These are phyloP conservation scores for Pythium vanterpoolii DNA, from an alignment of 352 stramenopile genomes.

Conservation along the genomic window DNA sequence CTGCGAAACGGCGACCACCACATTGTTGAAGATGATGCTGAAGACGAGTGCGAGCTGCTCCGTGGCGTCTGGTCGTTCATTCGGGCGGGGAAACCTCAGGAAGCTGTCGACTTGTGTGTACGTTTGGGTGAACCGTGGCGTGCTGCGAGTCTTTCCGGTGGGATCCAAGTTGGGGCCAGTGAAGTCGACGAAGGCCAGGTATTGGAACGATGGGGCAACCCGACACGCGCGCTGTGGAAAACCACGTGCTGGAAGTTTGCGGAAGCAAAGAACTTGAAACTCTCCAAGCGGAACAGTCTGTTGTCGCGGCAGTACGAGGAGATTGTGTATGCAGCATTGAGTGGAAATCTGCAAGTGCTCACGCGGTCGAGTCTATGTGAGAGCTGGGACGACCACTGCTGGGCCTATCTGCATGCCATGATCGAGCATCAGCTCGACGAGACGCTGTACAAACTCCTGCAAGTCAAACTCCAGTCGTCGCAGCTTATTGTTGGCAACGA, in stretches of 20 bases:
- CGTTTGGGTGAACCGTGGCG: slow-evolving; percentile 73
- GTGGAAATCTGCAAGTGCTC: slow-evolving; percentile 67
- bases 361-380: slow-evolving; percentile 64
- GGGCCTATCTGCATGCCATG: slow-evolving; percentile 70
- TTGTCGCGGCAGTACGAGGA: slow-evolving; percentile 70
- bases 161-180: slow-evolving; percentile 50
- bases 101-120: slow-evolving; percentile 74
- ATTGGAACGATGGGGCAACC: slow-evolving; percentile 79
- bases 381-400: slow-evolving; percentile 85
- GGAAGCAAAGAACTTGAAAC: slow-evolving; percentile 36
- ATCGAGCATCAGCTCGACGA: slow-evolving; percentile 74
- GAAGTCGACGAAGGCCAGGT: slow-evolving; percentile 48
- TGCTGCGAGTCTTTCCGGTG: slow-evolving; percentile 71
- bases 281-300: slow-evolving; percentile 65
- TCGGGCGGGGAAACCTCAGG: slow-evolving; percentile 54
- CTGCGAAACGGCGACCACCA: slow-evolving; percentile 59
- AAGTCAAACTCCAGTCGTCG: slow-evolving; percentile 75
- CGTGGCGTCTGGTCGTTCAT: slow-evolving; percentile 74
- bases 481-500: slow-evolving; percentile 72
- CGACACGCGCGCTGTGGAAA: slow-evolving; percentile 81
- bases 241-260: slow-evolving; percentile 83
- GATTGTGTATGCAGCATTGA: slow-evolving; percentile 77
- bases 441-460: slow-evolving; percentile 57
- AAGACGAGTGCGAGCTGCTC: slow-evolving; percentile 78
- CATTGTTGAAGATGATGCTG: slow-evolving; percentile 69